A percentile compares a stretch with the other conserved stretches of the same genome.
Conservation (phyloP, 2,329 filamentous ascomycete species). For the Aureobasidium melanogenum region DNA sequence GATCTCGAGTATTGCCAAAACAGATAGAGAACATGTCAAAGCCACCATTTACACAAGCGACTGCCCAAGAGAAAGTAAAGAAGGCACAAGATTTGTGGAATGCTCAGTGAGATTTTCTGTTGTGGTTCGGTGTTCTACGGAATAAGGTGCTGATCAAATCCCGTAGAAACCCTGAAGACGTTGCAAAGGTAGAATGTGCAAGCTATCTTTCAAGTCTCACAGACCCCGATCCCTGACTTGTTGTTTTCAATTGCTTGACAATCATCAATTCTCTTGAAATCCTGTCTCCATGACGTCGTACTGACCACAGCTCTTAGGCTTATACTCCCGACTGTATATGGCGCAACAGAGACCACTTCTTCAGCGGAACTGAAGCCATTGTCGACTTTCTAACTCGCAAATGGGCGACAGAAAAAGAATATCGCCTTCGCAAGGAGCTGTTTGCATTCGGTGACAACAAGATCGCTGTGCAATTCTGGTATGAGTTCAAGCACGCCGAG, state of each 20-base stretch:
- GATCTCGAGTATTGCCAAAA: not conserved
- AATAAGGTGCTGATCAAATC: slow-evolving; percentile 4
- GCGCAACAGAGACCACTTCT: slow-evolving; percentile 66
- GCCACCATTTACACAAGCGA: slow-evolving; percentile 69
- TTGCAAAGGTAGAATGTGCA: slow-evolving; percentile 8
- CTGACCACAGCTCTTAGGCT: slow-evolving; percentile 48
- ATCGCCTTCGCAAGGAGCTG: slow-evolving; percentile 71
- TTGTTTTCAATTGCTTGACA: not conserved
- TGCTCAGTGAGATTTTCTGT: slow-evolving; percentile 44
- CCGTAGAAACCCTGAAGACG: not conserved
- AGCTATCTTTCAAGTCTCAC: not conserved
- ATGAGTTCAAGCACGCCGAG: slow-evolving; percentile 62
- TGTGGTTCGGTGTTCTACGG: not conserved
- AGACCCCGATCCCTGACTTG: not conserved
- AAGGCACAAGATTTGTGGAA: slow-evolving; percentile 80
- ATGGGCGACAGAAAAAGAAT: slow-evolving; percentile 63
- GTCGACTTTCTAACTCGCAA: slow-evolving; percentile 60
- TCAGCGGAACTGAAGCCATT: slow-evolving; percentile 60
- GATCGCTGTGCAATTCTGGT: slow-evolving; percentile 89
- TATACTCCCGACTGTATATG: slow-evolving; percentile 73
- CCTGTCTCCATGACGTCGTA: slow-evolving; percentile 34
- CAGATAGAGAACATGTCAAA: slow-evolving; percentile 19
- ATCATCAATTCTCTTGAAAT: too few relatives aligned
- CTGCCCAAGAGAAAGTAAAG: slow-evolving; percentile 69
- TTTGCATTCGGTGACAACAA: slow-evolving; percentile 68